A percentile compares a stretch with the other conserved stretches of the same genome.
Conservation (phyloP, 352 stramenopile genomes). For the Globisporangium okanoganense region DNA sequence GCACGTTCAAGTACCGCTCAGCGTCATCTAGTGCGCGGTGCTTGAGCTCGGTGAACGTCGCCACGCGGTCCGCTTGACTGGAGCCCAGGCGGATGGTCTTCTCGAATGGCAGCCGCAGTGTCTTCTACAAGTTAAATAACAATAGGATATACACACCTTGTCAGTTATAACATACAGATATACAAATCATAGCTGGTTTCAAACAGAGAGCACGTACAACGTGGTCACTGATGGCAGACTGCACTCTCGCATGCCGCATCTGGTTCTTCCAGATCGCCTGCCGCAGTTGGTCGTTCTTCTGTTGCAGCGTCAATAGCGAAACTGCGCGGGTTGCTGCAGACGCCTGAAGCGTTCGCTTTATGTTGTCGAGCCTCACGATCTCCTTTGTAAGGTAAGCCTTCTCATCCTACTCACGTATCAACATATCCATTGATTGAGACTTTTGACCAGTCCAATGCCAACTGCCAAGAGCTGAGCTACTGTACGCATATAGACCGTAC, state of each 20-base stretch:
- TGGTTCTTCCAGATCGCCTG: not conserved
- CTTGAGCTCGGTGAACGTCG: not conserved
- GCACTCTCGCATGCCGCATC: not conserved
- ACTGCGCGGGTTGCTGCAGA: not conserved
- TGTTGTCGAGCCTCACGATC: not conserved
- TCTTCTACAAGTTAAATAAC: not conserved
- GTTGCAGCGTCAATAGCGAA: not conserved
- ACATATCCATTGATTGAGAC: not conserved
- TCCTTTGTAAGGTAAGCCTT: not conserved
- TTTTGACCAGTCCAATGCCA: no score
- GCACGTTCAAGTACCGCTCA: constrained; percentile 21
- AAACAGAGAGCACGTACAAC: not conserved
- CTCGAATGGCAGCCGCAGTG: not conserved
- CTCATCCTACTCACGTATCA: not conserved
- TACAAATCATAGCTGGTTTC: not conserved
- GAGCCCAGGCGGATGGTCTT: constrained; percentile 7
- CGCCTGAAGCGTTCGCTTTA: not conserved
- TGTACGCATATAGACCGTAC: not conserved
- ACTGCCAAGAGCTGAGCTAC: no score
- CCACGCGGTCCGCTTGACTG: not conserved
- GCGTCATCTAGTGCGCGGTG: not conserved
- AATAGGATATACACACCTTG: not conserved
- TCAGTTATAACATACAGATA: not conserved
- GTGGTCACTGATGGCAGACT: not conserved
- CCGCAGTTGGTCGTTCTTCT: not conserved